phyloP scores from a whole-genome alignment of 495 filamentous ascomycete genomes.

The Wilcoxina mikolae region DNA sequence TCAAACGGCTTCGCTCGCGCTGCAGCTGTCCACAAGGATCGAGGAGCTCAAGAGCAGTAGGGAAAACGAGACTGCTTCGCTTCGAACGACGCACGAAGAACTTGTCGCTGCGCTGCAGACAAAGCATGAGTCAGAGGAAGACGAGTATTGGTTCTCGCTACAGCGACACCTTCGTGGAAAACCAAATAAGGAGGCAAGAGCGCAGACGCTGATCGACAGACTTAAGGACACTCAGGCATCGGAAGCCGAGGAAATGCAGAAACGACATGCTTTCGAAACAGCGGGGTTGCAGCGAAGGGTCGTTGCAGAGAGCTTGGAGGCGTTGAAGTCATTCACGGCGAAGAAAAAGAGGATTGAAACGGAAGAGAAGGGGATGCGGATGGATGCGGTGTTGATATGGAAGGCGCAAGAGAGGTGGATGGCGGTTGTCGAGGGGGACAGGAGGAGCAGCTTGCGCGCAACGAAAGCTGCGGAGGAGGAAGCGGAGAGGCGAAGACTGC shows the following conservation, averaged over 20 bases:
- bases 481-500: not conserved
- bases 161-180: conserved; percentile 13
- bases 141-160: conserved; percentile 19
- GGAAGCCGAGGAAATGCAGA: not conserved
- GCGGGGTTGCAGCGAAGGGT: not conserved
- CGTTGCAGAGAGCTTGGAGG: not conserved
- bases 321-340: not conserved
- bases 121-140: conserved; percentile 11
- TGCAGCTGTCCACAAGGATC: not conserved
- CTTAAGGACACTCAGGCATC: conserved; percentile 7
- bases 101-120: not conserved
- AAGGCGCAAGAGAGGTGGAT: not conserved
- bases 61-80: not conserved
- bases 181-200: conserved; percentile 13
- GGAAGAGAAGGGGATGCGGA: not conserved
- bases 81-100: not conserved
- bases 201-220: conserved; percentile 12
- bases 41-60: not conserved
- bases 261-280: not conserved
- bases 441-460: not conserved
- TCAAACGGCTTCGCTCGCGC: not conserved
- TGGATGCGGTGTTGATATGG: not conserved
- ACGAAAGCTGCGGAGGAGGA: not conserved
- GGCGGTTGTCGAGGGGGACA: not conserved
- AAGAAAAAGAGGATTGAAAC: not conserved